Evolutionary conservation across 768 basidiomycete genomes (phyloP).

Genomic region (Fomitopsis pulvina): DNA sequence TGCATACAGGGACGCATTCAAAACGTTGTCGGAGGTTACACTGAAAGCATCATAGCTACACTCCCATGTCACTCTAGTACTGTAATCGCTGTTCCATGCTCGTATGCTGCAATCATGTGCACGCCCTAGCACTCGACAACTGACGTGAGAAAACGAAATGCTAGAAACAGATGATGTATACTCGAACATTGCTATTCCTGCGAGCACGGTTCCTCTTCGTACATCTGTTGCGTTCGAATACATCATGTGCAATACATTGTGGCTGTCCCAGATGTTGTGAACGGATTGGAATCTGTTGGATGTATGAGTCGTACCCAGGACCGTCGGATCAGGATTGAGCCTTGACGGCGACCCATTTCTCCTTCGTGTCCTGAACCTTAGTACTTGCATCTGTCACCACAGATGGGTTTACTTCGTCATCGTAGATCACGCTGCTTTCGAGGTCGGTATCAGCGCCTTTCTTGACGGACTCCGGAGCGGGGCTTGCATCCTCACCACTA

Average conservation of each 20-base stretch:
- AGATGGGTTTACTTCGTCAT: constrained; percentile 51
- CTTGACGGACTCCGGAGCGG: constrained; percentile 46
- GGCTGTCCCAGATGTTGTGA: too few species aligned
- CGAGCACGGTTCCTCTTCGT: too few species aligned
- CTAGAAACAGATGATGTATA: too few species aligned
- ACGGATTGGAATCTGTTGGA: too few species aligned
- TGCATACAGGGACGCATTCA: constrained; percentile 94
- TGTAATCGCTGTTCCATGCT: neutral
- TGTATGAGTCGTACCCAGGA: too few species aligned
- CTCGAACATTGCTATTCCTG: too few species aligned
- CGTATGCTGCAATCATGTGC: neutral
- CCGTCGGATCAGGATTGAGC: constrained; percentile 24
- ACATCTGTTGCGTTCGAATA: too few species aligned
- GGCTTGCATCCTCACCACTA: constrained; percentile 14
- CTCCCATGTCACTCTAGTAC: neutral
- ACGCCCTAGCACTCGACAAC: too few species aligned
- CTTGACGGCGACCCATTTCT: constrained; percentile 79
- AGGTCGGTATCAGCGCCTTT: constrained; percentile 65
- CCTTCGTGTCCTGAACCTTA: constrained; percentile 32
- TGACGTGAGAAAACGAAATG: too few species aligned
- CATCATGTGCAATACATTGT: too few species aligned
- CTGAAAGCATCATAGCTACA: constrained; percentile 47
- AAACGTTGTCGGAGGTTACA: constrained; percentile 76
- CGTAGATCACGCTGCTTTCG: constrained; percentile 71
- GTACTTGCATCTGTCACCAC: constrained; percentile 14